phyloP scores from a whole-genome alignment of 148 eudicot species.

The Bassia scoparia region DNA sequence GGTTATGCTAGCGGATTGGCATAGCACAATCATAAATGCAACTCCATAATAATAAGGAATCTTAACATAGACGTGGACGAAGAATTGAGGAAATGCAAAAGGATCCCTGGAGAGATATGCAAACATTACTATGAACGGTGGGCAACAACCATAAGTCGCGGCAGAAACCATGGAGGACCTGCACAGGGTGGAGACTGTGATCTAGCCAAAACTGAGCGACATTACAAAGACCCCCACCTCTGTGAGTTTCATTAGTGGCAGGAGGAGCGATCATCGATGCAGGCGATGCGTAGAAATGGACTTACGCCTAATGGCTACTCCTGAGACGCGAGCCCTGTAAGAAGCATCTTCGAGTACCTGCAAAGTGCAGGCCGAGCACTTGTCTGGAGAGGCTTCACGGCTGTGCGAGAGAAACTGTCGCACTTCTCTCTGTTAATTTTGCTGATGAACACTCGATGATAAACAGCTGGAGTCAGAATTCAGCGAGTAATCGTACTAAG shows the following conservation, averaged over 20 bases:
- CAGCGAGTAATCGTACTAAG: too few species aligned
- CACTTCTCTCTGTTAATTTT: too few species aligned
- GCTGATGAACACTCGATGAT: too few species aligned
- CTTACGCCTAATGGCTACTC: constrained; percentile 68
- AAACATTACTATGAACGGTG: constrained; percentile 49
- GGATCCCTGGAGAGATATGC: constrained; percentile 33
- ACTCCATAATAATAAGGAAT: too few species aligned
- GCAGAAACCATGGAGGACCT: constrained; percentile 54
- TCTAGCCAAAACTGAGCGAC: constrained; percentile 50
- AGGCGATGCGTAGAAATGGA: constrained; percentile 66
- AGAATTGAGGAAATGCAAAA: constrained; percentile 29
- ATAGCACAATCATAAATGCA: too few species aligned
- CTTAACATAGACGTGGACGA: constrained; percentile 28
- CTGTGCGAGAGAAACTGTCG: too few species aligned
- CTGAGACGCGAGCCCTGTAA: too few species aligned
- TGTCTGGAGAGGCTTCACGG: too few species aligned
- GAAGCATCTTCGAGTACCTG: too few species aligned
- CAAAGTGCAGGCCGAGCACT: too few species aligned
- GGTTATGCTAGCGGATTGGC: too few species aligned
- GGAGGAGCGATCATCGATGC: constrained; percentile 71
- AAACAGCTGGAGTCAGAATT: too few species aligned
- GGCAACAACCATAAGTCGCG: constrained; percentile 58
- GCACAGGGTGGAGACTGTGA: constrained; percentile 36
- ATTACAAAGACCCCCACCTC: constrained; percentile 38
- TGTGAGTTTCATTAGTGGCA: constrained; percentile 62